Evolutionary conservation across 768 basidiomycete species (phyloP).

Genomic region (Collybia sp.): DNA sequence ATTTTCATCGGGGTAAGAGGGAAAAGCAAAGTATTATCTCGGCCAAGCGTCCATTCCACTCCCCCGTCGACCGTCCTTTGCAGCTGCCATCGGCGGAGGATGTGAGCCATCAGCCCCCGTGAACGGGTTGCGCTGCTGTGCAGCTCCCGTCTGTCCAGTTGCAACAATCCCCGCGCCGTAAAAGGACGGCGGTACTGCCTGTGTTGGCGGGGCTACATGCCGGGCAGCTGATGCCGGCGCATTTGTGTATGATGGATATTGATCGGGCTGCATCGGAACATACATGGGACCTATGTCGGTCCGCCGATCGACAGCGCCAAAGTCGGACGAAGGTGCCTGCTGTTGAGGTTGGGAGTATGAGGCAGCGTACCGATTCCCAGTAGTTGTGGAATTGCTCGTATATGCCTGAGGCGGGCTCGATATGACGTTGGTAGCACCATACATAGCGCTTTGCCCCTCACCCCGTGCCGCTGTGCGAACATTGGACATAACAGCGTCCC

Average conservation of each 20-base stretch:
- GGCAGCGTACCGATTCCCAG: slow-evolving; percentile 58
- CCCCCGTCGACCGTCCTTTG: slow-evolving; percentile 56
- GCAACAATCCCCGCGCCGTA: slow-evolving; percentile 61
- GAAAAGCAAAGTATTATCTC: slow-evolving; percentile 38
- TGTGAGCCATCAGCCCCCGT: slow-evolving; percentile 32
- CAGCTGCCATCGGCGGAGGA: slow-evolving; percentile 21
- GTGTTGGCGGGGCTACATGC: slow-evolving; percentile 45
- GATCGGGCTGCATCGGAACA: slow-evolving; percentile 81
- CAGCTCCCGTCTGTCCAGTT: slow-evolving; percentile 32
- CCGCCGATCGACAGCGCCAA: slow-evolving; percentile 59
- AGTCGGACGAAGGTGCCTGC: slow-evolving; percentile 35
- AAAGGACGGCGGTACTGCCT: slow-evolving; percentile 59
- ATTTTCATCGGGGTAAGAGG: slow-evolving; percentile 10
- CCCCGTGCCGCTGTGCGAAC: slow-evolving; percentile 59
- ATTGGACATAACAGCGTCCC: slow-evolving; percentile 81
- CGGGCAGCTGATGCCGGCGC: slow-evolving; percentile 30
- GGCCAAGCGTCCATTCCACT: slow-evolving; percentile 75
- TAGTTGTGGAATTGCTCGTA: slow-evolving; percentile 41
- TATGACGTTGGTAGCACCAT: slow-evolving; percentile 46
- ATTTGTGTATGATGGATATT: slow-evolving; percentile 54
- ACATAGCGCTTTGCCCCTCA: slow-evolving; percentile 39
- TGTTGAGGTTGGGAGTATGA: slow-evolving; percentile 46
- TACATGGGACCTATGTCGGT: slow-evolving; percentile 67
- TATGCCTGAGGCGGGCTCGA: slow-evolving; percentile 78
- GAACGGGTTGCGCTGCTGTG: slow-evolving; percentile 38